These are phyloP conservation scores for Heimioporus punctisporus DNA, from an alignment of 1,284 basidiomycete species.

Conservation along the genomic window DNA sequence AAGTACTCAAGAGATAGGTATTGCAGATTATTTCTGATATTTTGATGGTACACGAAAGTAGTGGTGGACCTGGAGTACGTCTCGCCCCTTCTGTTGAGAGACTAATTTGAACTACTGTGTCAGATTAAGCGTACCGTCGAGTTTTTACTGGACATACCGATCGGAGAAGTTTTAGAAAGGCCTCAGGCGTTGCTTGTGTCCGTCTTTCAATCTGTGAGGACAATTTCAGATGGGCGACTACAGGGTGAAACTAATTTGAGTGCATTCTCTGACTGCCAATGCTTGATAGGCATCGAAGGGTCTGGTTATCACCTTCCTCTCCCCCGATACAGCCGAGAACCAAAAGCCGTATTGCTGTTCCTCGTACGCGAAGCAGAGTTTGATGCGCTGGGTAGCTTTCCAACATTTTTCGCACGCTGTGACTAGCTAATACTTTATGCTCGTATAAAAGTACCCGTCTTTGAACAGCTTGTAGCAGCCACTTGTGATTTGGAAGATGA, in stretches of 20 bases:
- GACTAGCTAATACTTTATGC: no score
- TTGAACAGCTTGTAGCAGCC: no score
- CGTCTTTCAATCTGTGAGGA: conserved; percentile 90
- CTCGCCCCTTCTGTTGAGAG: neutral
- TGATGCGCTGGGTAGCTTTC: conserved; percentile 70
- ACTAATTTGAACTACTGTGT: neutral
- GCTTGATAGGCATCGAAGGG: conserved; percentile 73
- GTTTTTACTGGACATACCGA: conserved; percentile 78
- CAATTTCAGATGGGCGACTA: conserved; percentile 77
- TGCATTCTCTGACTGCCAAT: neutral
- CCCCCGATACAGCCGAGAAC: no score
- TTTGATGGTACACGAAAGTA: conserved; percentile 86
- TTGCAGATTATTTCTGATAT: conserved; percentile 92
- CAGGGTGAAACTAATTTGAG: conserved; percentile 13
- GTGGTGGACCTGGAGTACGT: conserved; percentile 53
- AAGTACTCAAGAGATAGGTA: conserved; percentile 81
- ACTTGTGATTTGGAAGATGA: no score
- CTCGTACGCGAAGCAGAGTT: conserved; percentile 76
- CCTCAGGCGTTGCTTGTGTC: conserved; percentile 83
- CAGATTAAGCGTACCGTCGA: conserved; percentile 73
- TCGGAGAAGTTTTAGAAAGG: conserved; percentile 73
- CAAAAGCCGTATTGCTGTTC: conserved; percentile 95
- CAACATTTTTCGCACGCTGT: neutral
- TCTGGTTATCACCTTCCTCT: conserved; percentile 95
- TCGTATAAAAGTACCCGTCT: no score